Evolutionary conservation across 2,329 filamentous ascomycete species (phyloP), one percentile per base, ranked within the genome.

Genomic region (Blastomyces gilchristii): DNA sequence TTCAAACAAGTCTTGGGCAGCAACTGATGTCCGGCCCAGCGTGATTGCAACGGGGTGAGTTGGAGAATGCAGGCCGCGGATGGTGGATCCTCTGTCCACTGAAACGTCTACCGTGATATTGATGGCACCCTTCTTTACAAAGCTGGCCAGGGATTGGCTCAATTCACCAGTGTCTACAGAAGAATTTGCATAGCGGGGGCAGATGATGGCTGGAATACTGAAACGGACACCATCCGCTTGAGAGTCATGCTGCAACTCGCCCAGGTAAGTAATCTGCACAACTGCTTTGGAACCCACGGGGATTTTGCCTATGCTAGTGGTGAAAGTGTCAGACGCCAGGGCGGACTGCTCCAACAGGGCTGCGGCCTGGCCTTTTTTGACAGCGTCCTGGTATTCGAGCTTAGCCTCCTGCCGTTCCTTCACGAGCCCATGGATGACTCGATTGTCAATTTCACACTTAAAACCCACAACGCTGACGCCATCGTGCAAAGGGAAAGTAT

Each of bases 401-500:
- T 80, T 83, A 1, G 89, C 88, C 61, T 83, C 78, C 12, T 82
- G 77, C 62, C 83, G 85, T 68, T 89, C 84, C 70, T 89, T 86
- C 52, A 91, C 87, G 14, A 86, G 72, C 16, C 88, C 87, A 2
- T 78, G 78, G 18, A 83, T 77, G 14, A 71, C 68, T 25, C 84
- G 82, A 41, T 80, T 75, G 43, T 82, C 85, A 57, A 91, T 79
- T 16, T 78, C 82, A 73, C 87, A 90, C 4, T 78, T 82, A 66
- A 91, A 91, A 3, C 78, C 80, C 8, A 87, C 85, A 0, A 91
- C 84, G 7, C 84, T 87, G 18, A 89, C 85, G 11, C 88, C 87
- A 69, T 90, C 86, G 66, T 87, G 89, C 0, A 91, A 78, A 0
- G 88, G 88, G 65, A 91, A 91, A 0, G 81, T 81, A 71, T 91